Conservation (phyloP, 371 early-diverging fungal species). For the Rhizopus microsporus region DNA sequence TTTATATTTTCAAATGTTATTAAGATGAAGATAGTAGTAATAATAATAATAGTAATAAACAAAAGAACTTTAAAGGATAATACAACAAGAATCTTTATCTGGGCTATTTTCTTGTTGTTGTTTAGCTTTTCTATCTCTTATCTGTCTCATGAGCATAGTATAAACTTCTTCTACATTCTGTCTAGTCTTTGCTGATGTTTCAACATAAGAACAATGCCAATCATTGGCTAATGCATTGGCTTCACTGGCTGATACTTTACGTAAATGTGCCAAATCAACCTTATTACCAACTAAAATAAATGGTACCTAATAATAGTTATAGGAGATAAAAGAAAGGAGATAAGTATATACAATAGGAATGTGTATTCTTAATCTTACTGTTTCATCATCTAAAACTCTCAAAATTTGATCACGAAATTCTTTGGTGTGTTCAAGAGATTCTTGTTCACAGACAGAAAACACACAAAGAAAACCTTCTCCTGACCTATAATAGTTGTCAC, state of each 20-base stretch:
- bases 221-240: conserved; percentile 71
- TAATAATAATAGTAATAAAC: conserved; percentile 3
- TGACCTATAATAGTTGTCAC: conserved; percentile 90
- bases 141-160: conserved; percentile 73
- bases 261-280: conserved; percentile 72
- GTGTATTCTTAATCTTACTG: conserved; percentile 38
- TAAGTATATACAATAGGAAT: conserved; percentile 1
- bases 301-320: conserved; percentile 48
- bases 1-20: background rate
- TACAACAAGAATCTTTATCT: conserved; percentile 51
- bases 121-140: conserved; percentile 70
- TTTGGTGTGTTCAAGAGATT: conserved; percentile 80
- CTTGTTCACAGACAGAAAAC: conserved; percentile 82
- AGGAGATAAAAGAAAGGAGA: conserved; percentile 5
- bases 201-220: conserved; percentile 83
- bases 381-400: conserved; percentile 85
- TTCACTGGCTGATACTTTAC: conserved; percentile 74
- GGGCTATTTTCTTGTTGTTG: conserved; percentile 49
- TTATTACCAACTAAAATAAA: conserved; percentile 91
- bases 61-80: conserved; percentile 38
- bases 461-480: conserved; percentile 92
- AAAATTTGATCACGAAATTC: conserved; percentile 90
- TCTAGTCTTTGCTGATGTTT: conserved; percentile 89
- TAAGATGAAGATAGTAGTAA: background rate
- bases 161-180: conserved; percentile 85